Evolutionary conservation across 768 basidiomycete genomes (phyloP), one percentile per base, ranked within the genome.

Genomic region (Candolleomyces eurysporus): DNA sequence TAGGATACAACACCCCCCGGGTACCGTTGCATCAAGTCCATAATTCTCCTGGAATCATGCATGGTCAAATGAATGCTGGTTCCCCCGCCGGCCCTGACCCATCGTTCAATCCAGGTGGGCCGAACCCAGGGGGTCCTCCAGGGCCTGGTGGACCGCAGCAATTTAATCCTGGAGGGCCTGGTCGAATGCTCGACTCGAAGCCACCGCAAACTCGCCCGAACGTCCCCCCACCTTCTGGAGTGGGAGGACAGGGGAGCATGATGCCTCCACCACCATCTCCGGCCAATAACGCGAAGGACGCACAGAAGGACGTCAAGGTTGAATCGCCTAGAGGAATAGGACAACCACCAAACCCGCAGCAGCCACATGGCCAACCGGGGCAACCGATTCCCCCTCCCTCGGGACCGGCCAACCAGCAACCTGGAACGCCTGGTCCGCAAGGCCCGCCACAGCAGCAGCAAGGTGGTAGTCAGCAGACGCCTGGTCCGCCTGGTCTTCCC

Each of bases 191-290:
- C 59, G 74, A 68, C 64, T 73, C 69, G 51, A 69, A 71, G 53
- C 68, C 75, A 1, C 79, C 77, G 1, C 57, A 53, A 51, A 30
- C 22, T 75, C 71, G 69, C 16, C 32, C 52, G 26, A 84, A 83
- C 81, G 75, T 78, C 71, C 84, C 84, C 0, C 84, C 82, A 11
- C 81, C 84, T 5, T 84, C 84, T 21, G 43, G 63, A 40, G 46
- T 48, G 22, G 64, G 64, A 3, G 57, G 40, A 10, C 36, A n/a
- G 6, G 53, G 26, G 11, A 58, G 36, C 40, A 66, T 64, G 52
- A 59, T 57, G 31, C 53, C 61, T 36, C 26, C 60, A 21, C 26
- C 60, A 21, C 50, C 60, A 48, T 48, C 58, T 32, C 58, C 58
- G 14, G 57, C 26, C n/a, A 57, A 54, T 36, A 13, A n/a, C 45